Conservation (phyloP, 352 stramenopile species). For the Globisporangium perplexum region DNA sequence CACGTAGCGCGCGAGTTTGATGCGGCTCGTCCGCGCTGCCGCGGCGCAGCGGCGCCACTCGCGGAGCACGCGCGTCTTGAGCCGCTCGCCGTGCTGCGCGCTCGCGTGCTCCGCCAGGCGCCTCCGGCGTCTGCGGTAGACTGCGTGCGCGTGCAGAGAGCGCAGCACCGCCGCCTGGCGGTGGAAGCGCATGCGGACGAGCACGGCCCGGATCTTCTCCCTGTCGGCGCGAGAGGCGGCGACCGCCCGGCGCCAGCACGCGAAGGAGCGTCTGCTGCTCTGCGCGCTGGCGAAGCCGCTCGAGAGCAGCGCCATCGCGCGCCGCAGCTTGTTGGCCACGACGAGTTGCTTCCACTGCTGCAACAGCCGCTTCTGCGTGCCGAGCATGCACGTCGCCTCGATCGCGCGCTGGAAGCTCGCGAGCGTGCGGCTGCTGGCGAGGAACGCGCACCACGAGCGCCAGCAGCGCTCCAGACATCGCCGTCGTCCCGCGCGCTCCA, state of each 20-base stretch:
- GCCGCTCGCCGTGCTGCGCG: not conserved
- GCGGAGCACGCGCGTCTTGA: constrained; percentile 10
- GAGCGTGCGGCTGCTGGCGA: constrained; percentile 9
- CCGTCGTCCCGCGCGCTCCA: constrained; percentile 14
- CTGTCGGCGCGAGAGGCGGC: constrained; percentile 9
- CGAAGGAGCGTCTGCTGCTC: constrained; percentile 14
- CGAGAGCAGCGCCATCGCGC: constrained; percentile 23
- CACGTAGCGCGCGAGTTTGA: constrained; percentile 29
- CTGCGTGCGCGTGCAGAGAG: constrained; percentile 5
- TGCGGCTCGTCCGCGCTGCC: constrained; percentile 3
- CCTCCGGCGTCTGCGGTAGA: constrained; percentile 8
- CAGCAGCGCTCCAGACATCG: constrained; percentile 20
- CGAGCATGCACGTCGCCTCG: constrained; percentile 12
- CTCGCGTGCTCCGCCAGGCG: not conserved
- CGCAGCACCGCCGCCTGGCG: constrained; percentile 19
- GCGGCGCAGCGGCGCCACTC: constrained; percentile 16
- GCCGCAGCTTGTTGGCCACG: constrained; percentile 20
- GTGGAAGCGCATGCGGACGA: constrained; percentile 23
- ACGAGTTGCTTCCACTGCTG: constrained; percentile 25
- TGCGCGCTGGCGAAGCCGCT: constrained; percentile 17
- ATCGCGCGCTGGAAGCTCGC: constrained; percentile 19
- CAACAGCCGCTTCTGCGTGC: constrained; percentile 14
- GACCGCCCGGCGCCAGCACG: constrained; percentile 17
- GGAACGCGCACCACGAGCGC: constrained; percentile 16
- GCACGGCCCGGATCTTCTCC: constrained; percentile 15